Conservation (phyloP, 2,329 filamentous ascomycete genomes). For the Mollisia scopiformis region DNA sequence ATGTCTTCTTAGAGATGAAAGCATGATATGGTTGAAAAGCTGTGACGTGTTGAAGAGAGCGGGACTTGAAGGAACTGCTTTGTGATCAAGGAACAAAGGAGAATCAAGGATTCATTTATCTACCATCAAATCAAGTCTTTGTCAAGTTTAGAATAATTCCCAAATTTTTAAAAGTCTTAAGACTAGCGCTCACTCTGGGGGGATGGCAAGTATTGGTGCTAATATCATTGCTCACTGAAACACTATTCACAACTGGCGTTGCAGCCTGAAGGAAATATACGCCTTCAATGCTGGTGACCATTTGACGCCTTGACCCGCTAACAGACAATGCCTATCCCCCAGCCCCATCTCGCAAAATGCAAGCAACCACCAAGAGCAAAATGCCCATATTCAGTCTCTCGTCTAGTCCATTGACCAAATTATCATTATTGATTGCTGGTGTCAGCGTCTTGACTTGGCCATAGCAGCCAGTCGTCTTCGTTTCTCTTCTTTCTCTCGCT, state of each 20-base stretch:
- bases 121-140: no score
- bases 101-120: no score
- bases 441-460: conserved; percentile 31
- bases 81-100: no score
- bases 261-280: conserved; percentile 6
- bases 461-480: conserved; percentile 34
- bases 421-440: background rate
- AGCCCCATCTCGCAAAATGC: conserved; percentile 3
- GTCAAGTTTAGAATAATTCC: background rate
- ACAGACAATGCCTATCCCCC: conserved; percentile 1
- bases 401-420: background rate
- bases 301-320: conserved; percentile 17
- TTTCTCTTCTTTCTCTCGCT: conserved; percentile 62
- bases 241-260: conserved; percentile 1
- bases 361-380: conserved; percentile 4
- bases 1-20: no score
- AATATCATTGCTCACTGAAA: background rate
- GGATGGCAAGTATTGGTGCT: background rate
- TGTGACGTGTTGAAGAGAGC: no score
- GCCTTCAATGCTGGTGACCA: conserved; percentile 17
- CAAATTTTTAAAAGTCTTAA: no score
- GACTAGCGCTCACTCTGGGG: background rate
- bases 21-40: no score
- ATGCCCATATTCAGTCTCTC: conserved; percentile 1
- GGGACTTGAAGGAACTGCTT: no score